Percentiles rank a stretch among this genome's conserved stretches.
Evolutionary conservation across 176 grass and related monocot genomes (phyloP).

Genomic region (Calamus simplicifolius): DNA sequence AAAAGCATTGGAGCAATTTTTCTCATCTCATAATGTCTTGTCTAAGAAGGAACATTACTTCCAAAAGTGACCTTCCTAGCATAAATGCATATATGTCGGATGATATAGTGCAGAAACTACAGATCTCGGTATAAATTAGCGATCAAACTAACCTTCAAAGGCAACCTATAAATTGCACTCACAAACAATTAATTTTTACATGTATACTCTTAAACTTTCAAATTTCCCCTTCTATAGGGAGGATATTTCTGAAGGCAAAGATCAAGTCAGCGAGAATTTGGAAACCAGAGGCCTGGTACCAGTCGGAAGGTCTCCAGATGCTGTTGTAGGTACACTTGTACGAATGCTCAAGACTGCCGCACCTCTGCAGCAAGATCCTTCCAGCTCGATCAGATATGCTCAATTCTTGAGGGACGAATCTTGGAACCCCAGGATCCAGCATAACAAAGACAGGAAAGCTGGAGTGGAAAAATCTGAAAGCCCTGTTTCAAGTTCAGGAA

Average conservation of each 20-base stretch:
- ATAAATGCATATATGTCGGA: too few species aligned
- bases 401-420: conserved; percentile 15
- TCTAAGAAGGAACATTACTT: too few species aligned
- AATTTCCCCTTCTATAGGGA: conserved; percentile 28
- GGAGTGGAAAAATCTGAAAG: conserved; percentile 30
- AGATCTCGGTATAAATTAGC: too few species aligned
- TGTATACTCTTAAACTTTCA: too few species aligned
- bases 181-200: too few species aligned
- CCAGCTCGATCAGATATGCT: conserved; percentile 13
- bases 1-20: too few species aligned
- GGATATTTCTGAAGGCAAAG: conserved; percentile 26
- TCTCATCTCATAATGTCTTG: too few species aligned
- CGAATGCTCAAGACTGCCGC: conserved; percentile 53
- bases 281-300: conserved; percentile 15
- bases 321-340: conserved; percentile 52
- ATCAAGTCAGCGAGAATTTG: background rate
- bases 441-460: conserved; percentile 4
- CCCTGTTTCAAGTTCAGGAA: conserved; percentile 19
- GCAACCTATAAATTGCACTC: too few species aligned
- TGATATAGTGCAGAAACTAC: too few species aligned
- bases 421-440: conserved; percentile 17
- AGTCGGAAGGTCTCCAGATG: conserved; percentile 36
- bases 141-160: too few species aligned
- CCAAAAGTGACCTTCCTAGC: too few species aligned
- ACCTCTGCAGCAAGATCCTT: conserved; percentile 32